A percentile compares a stretch with the other conserved stretches of the same genome.
Evolutionary conservation across 176 grass and related monocot genomes (phyloP).

Genomic region (Dendrocalamus sinicus): DNA sequence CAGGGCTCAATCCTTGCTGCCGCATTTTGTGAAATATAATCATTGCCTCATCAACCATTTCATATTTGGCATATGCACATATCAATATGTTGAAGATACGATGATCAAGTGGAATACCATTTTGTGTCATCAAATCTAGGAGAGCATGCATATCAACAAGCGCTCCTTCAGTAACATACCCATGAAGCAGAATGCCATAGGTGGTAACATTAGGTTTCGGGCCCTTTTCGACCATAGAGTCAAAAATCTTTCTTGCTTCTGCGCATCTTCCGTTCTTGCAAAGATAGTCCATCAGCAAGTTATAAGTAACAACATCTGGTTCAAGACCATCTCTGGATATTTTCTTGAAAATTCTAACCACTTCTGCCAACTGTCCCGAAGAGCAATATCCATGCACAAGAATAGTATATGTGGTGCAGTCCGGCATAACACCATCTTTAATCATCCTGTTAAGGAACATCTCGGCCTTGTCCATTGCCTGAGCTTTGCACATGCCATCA

Average conservation of each 20-base stretch:
- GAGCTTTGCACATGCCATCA: too few relatives aligned
- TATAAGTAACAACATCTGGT: neutral
- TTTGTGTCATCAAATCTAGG: neutral
- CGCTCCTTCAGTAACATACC: neutral
- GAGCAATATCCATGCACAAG: neutral
- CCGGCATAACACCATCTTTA: too few relatives aligned
- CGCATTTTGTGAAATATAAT: neutral
- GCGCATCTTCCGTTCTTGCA: neutral
- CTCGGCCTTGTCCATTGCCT: too few relatives aligned
- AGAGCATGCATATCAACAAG: neutral
- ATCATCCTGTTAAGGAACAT: too few relatives aligned
- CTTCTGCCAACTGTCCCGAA: neutral
- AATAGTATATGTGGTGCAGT: neutral
- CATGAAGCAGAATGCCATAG: neutral
- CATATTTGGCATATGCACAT: neutral
- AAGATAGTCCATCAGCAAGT: neutral
- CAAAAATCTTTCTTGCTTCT: neutral
- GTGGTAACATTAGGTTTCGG: neutral
- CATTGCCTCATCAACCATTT: neutral
- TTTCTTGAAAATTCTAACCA: neutral
- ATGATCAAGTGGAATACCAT: neutral
- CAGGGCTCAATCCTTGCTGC: slow-evolving; percentile 1
- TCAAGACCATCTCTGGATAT: neutral
- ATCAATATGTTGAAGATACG: neutral
- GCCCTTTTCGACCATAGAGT: neutral